Conservation (phyloP, 148 eudicot species). For the Fagopyrum tataricum region DNA sequence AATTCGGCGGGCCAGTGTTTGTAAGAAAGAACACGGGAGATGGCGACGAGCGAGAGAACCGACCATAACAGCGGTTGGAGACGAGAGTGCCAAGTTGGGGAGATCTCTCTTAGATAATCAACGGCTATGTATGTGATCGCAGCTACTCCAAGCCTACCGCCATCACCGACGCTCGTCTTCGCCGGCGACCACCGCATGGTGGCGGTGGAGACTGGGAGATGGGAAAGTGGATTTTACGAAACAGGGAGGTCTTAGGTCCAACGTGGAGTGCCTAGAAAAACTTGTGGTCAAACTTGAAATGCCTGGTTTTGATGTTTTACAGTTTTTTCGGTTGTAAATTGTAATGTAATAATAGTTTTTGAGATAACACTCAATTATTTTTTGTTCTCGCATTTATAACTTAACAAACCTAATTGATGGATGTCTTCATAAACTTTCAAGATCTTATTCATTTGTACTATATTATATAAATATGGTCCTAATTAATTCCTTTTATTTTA, state of each 20-base stretch:
- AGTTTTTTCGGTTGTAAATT: background rate
- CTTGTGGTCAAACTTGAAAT: background rate
- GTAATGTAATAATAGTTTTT: too few species aligned
- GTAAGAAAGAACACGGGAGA: slow-evolving; percentile 63
- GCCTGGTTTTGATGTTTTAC: background rate
- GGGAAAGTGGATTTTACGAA: background rate
- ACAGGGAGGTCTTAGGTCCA: background rate
- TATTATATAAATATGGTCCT: too few species aligned
- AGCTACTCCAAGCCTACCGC: slow-evolving; percentile 53
- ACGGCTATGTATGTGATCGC: slow-evolving; percentile 65
- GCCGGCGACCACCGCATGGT: slow-evolving; percentile 30
- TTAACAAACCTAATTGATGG: too few species aligned
- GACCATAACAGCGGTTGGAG: slow-evolving; percentile 75
- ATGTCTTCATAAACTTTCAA: too few species aligned
- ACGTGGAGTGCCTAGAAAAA: background rate
- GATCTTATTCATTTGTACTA: too few species aligned
- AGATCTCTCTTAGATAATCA: slow-evolving; percentile 69
- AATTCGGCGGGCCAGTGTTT: slow-evolving; percentile 78
- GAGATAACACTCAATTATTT: too few species aligned
- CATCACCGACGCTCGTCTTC: slow-evolving; percentile 17
- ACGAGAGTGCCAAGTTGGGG: slow-evolving; percentile 62
- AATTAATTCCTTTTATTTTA: too few species aligned
- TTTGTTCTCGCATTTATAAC: too few species aligned
- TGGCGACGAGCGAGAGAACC: slow-evolving; percentile 41
- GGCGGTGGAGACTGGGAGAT: slow-evolving; percentile 8